Base-by-base conservation (phyloP, 2,329 filamentous ascomycete species). In the Trichoderma sp. region DNA sequence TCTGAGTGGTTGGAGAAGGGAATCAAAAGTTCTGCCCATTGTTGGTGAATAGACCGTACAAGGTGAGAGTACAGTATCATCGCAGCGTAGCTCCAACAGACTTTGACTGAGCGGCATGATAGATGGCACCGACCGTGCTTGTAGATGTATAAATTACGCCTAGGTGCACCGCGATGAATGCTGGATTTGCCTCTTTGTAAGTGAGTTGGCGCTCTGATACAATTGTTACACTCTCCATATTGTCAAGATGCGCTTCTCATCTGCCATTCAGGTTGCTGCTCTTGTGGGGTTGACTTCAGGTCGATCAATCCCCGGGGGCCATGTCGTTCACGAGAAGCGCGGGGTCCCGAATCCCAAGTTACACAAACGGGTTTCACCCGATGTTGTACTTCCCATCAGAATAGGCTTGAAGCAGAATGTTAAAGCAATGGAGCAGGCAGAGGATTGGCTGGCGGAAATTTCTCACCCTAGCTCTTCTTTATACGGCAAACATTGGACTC, bases 401-500 rank as follows among this genome's bases (percentile, higher is more conserved):
- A 85, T 88, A 56, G 86, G 85, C 7, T 80, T 88, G n/a, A 79
- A 83, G 21, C 86, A 88, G 76, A 83, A 71, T 64, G 72, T 50
- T 7, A 65, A 83, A 45, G 87, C 87, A 76, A 78, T 87, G 7
- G 81, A 87, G 69, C 81, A 81, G 38, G 86, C 83, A 6, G 85
- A 87, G 71, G 83, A 85, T 64, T 84, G 85, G 66, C 79, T 87
- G 29, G 80, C 82, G 35, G 83, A 85, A 35, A 84, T 88, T 21
- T 81, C 86, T 6, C 81, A 88, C 77, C 87, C 86, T 2, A 78
- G 80, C 7, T 88, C 86, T 8, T 78, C 83, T 33, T 82, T 83
- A 59, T 88, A 87, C 77, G 86, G 86, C 68, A 83, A 84, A 76
- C 86, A 88, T 80, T 88, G 86, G 86, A 84, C 84, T 4, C 78